Base-by-base conservation (phyloP, 1,284 basidiomycete species). In the Phellopilus nigrolimitatus region DNA sequence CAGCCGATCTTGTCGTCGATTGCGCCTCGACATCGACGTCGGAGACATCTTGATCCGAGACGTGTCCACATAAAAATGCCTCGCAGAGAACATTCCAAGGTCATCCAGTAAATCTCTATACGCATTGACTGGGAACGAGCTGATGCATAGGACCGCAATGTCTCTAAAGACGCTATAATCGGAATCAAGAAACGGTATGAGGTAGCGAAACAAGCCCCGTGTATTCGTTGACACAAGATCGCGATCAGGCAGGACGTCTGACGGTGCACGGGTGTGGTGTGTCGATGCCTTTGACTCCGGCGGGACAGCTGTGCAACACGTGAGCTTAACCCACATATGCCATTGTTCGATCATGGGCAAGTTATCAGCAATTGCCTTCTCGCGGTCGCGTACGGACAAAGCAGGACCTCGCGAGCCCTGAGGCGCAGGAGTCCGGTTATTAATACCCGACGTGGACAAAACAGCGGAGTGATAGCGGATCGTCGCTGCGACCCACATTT, bases 31-130 rank as follows among this genome's bases (percentile, higher is more conserved):
- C 4, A 66, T 65, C 3, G 75, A 66, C 8, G 69, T 60, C 2
- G 67, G 60, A 17, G 64, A 64, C 22, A 70, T 63, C 67, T 84
- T 90, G 12, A 73, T 68, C 51, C 80, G 69, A 25, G 78, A 72
- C 8, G 48, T 40, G 56, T 92, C 90, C 55, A 92, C 88, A 57
- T 87, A 88, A 57, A 95, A 81, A 56, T 92, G 89, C 21, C 88
- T 80, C 28, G 85, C 82, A 3, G 88, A 82, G 37, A 95, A 79
- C 2, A 82, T 75, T 55, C 86, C 86, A 36, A 97, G 76, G 56
- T 91, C 89, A 60, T 95, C 92, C 9, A 95, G 72, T 10, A 97
- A 74, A 24, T 90, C 83, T 10, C 86, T 79, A 64, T 95, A 92
- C 1, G 84, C 82, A 55, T 74, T 76, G 9, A 79, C 74, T 12